phyloP scores from a whole-genome alignment of 805 yeast genomes.

The Metschnikowia aberdeeniae region DNA sequence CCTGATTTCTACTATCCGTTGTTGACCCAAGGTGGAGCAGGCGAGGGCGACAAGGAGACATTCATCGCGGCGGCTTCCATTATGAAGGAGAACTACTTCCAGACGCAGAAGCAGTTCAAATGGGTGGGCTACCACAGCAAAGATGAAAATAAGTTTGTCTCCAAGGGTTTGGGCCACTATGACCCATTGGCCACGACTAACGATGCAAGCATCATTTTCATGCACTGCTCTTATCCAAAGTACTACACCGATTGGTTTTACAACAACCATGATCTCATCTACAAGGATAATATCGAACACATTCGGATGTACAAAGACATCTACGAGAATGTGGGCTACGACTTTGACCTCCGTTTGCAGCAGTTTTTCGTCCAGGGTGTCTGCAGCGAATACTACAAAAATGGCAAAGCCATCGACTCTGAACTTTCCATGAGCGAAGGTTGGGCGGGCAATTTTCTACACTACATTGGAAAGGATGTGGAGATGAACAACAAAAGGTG shows the following conservation, averaged over 20 bases:
- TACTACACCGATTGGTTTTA: constrained; percentile 25
- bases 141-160: constrained; percentile 19
- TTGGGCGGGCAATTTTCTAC: constrained; percentile 33
- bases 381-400: constrained; percentile 33
- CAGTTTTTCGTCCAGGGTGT: constrained; percentile 37
- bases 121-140: constrained; percentile 39
- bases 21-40: constrained; percentile 68
- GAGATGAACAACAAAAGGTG: constrained; percentile 27
- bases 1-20: constrained; percentile 64
- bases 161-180: constrained; percentile 32
- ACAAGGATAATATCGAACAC: constrained; percentile 28
- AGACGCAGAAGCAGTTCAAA: constrained; percentile 42
- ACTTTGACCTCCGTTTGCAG: constrained; percentile 38
- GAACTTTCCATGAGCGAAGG: constrained; percentile 18
- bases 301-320: constrained; percentile 38
- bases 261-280: constrained; percentile 29
- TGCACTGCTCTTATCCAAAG: constrained; percentile 62
- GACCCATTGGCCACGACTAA: constrained; percentile 31
- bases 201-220: constrained; percentile 32
- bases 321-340: constrained; percentile 37
- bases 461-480: constrained; percentile 23
- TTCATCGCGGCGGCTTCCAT: constrained; percentile 65
- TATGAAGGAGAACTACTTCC: constrained; percentile 47
- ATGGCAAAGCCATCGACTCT: constrained; percentile 23
- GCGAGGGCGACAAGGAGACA: constrained; percentile 81